Conservation (phyloP, 768 basidiomycete genomes). For the Trametes maxima region DNA sequence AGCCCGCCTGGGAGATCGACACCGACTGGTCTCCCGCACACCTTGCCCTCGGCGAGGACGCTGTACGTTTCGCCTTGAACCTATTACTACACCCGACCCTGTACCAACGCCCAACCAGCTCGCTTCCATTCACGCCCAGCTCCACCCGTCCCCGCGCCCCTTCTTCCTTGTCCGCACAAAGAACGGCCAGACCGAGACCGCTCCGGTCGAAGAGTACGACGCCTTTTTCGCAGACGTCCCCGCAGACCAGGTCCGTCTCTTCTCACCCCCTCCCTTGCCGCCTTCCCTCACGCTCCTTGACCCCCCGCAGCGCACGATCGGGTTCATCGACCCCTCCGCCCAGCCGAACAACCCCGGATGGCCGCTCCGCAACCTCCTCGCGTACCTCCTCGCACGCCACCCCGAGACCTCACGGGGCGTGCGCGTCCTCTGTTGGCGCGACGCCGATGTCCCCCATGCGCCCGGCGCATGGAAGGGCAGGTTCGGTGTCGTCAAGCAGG, state of each 20-base stretch:
- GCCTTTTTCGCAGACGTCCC: conserved; percentile 56
- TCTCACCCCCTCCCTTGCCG: neutral
- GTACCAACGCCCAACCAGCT: conserved; percentile 41
- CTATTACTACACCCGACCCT: neutral
- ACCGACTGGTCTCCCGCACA: conserved; percentile 61
- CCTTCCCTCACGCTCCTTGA: neutral
- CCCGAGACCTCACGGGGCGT: conserved; percentile 52
- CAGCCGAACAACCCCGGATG: conserved; percentile 55
- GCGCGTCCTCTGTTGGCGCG: conserved; percentile 79
- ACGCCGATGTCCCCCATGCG: conserved; percentile 45
- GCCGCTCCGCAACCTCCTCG: conserved; percentile 91
- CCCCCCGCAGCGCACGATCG: conserved; percentile 31
- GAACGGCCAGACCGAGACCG: conserved; percentile 43
- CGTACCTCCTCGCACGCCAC: conserved; percentile 86
- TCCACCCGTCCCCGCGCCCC: conserved; percentile 45
- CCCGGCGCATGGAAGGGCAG: conserved; percentile 59
- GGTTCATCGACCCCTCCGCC: conserved; percentile 76
- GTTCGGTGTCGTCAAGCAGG: conserved; percentile 52
- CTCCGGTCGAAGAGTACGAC: conserved; percentile 57
- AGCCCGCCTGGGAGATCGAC: conserved; percentile 87
- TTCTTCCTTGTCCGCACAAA: conserved; percentile 65
- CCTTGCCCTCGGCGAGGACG: conserved; percentile 43
- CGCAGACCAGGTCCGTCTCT: conserved; percentile 43
- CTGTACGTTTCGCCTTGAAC: conserved; percentile 36
- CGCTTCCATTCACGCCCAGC: conserved; percentile 50